A percentile compares a stretch with the other conserved stretches of the same genome.
Conservation (phyloP, 148 eudicot genomes). For the Pouteria glomerata region DNA sequence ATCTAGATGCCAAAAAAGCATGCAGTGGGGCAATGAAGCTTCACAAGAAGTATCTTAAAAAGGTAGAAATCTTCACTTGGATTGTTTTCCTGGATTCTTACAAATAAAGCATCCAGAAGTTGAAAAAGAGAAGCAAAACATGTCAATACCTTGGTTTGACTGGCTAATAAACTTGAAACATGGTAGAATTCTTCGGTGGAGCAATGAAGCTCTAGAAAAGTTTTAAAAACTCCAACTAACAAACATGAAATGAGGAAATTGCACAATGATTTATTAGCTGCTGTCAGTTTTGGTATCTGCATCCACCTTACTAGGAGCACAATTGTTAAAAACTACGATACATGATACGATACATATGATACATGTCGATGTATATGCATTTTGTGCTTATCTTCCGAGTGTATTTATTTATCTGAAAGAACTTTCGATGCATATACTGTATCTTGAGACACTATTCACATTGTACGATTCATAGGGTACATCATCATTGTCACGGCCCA, state of each 20-base stretch:
- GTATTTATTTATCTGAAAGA: too few relatives aligned
- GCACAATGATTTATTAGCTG: background rate
- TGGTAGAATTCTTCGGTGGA: too few relatives aligned
- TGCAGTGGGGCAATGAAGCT: constrained; percentile 84
- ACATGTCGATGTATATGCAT: background rate
- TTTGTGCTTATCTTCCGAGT: too few relatives aligned
- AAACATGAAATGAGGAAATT: background rate
- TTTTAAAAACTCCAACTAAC: background rate
- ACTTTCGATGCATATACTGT: too few relatives aligned
- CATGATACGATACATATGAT: background rate
- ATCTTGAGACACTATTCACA: too few relatives aligned
- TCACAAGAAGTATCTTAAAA: constrained; percentile 80
- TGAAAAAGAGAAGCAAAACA: background rate
- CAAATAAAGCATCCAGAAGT: background rate
- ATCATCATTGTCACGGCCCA: too few relatives aligned
- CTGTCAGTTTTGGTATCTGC: background rate
- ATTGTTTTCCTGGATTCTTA: background rate
- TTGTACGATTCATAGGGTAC: too few relatives aligned
- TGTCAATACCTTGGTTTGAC: background rate
- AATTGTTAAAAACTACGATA: background rate
- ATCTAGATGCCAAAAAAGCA: constrained; percentile 81
- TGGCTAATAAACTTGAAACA: too few relatives aligned
- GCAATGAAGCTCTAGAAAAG: background rate
- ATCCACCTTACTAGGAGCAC: background rate
- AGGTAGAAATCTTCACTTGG: constrained; percentile 37